Evolutionary conservation across 23 red algal genomes (phyloP), one percentile per base, ranked within the genome.

Genomic region (Chondrus crispus): DNA sequence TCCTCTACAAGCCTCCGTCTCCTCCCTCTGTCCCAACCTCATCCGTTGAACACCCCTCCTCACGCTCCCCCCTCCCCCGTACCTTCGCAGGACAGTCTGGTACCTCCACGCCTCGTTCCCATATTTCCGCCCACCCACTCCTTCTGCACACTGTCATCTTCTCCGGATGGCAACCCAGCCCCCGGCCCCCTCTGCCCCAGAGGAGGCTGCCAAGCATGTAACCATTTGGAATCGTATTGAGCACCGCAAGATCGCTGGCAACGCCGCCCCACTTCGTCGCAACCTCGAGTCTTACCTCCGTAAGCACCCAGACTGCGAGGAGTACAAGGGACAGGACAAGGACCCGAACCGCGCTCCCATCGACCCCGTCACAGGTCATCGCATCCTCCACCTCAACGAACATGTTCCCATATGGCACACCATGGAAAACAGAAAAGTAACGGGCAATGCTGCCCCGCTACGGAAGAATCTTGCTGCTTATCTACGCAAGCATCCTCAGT

Each of bases 161-260:
- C n/a, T n/a, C n/a, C n/a, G n/a, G n/a, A n/a, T n/a, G n/a, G n/a
- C n/a, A n/a, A n/a, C n/a, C n/a, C n/a, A n/a, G n/a, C n/a, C n/a
- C 35, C 42, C 70, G 45, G 44, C 85, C 26, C 48, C 85, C 66
- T 50, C 44, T 30, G 45, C 16, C 49, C 66, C 85, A 19, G 69
- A 54, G 46, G 88, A 81, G 74, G 60, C 26, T 16, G 85, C 85
- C 9, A 90, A 95, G 28, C 93, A 93, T 40, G 93, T 98, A 46
- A 90, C 92, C 45, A 93, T 98, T 18, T 98, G 96, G 96, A 98
- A 98, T 80, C 87, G 91, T 58, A 74, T 72, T 8, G 96, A 98
- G 86, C 81, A 73, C 41, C 85, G 96, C 7, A 95, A 95, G 79
- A 98, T 98, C 50, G 93, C 92, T 19, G 96, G 96, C 63, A 98